A percentile compares a stretch with the other conserved stretches of the same genome.
phyloP scores from a whole-genome alignment of 2,329 filamentous ascomycete genomes.

The Fusarium denticulatum region DNA sequence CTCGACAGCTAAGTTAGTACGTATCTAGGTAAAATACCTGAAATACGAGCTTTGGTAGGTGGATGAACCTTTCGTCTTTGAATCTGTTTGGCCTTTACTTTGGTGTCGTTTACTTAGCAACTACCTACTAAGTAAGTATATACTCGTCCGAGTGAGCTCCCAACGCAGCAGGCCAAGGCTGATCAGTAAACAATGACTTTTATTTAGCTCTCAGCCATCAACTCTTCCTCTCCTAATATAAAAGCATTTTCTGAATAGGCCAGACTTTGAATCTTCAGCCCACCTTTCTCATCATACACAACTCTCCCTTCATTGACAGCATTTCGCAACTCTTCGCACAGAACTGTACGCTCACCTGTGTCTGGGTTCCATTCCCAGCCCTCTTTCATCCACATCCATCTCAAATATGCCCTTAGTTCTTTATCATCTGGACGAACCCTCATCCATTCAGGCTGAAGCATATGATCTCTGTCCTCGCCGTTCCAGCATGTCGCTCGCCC shows the following conservation, averaged over 20 bases:
- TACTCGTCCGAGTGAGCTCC: neutral
- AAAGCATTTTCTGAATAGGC: neutral
- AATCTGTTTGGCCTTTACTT: neutral
- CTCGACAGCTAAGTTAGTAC: neutral
- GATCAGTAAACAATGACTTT: neutral
- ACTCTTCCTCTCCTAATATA: neutral
- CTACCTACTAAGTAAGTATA: neutral
- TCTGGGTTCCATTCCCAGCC: slow-evolving; percentile 82
- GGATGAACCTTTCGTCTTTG: neutral
- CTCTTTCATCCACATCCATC: slow-evolving; percentile 92
- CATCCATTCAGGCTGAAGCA: slow-evolving; percentile 91
- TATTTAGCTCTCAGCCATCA: neutral
- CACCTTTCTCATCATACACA: slow-evolving; percentile 62
- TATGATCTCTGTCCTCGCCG: slow-evolving; percentile 60
- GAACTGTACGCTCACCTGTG: slow-evolving; percentile 70
- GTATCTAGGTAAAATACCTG: neutral
- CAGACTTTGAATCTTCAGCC: slow-evolving; percentile 46
- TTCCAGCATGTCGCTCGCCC: slow-evolving; percentile 73
- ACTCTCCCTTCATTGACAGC: slow-evolving; percentile 69
- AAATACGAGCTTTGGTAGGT: neutral
- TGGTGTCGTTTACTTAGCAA: neutral
- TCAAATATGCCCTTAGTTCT: slow-evolving; percentile 84
- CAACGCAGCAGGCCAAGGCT: neutral
- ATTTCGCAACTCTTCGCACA: slow-evolving; percentile 62
- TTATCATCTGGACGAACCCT: slow-evolving; percentile 85